Conservation (phyloP, 768 basidiomycete species). For the Tricholoma furcatifolium region DNA sequence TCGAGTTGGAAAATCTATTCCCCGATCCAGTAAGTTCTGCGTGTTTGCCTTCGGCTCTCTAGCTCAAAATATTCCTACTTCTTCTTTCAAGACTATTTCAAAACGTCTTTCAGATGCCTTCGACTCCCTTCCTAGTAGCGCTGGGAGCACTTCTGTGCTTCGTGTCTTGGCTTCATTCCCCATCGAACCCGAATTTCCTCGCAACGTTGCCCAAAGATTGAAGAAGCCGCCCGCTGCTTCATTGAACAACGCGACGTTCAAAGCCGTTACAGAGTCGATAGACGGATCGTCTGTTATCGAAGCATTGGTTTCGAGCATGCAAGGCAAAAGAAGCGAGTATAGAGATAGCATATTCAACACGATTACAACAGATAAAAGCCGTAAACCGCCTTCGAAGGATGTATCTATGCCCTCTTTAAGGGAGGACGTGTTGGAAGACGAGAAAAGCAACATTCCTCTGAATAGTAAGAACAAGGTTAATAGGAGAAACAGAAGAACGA, state of each 20-base stretch:
- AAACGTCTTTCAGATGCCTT: neutral
- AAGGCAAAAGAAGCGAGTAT: neutral
- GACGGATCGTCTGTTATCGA: neutral
- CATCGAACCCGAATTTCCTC: neutral
- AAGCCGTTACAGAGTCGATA: neutral
- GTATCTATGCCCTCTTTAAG: no score
- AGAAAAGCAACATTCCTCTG: no score
- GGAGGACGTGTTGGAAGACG: no score
- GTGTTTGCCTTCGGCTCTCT: neutral
- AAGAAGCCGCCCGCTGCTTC: neutral
- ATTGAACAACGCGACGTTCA: neutral
- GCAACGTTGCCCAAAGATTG: neutral
- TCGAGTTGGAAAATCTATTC: neutral
- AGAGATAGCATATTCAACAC: neutral
- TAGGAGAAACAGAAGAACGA: no score
- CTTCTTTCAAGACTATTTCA: neutral
- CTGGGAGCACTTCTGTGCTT: neutral
- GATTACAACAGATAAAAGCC: neutral
- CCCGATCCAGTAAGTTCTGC: no score
- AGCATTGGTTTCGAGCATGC: neutral
- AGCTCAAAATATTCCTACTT: no score
- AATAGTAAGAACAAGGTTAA: no score
- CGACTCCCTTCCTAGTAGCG: neutral
- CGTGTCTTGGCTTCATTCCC: neutral
- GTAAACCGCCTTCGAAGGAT: neutral